phyloP scores from a whole-genome alignment of 352 stramenopile genomes.

The Blastocystis sp. region DNA sequence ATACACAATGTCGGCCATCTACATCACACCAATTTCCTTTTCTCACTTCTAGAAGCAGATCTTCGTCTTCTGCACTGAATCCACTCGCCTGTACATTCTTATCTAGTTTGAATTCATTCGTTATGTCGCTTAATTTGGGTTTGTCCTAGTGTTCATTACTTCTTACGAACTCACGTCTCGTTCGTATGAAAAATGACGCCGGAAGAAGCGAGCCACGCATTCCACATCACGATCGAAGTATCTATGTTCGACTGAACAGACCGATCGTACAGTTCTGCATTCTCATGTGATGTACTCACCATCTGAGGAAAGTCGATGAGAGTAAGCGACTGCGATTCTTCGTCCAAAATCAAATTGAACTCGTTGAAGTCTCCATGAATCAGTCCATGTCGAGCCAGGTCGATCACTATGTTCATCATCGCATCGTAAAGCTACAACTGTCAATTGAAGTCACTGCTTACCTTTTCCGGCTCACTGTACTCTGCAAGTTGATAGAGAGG shows the following conservation, averaged over 20 bases:
- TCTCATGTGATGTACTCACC: conserved; percentile 94
- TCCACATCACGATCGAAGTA: conserved; percentile 89
- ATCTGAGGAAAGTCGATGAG: conserved; percentile 99
- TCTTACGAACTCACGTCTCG: neutral
- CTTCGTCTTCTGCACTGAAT: conserved; percentile 75
- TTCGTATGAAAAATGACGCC: conserved; percentile 72
- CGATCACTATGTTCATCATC: conserved; percentile 87
- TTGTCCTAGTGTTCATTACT: conserved; percentile 38
- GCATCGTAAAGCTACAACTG: conserved; percentile 74
- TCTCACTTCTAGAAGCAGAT: conserved; percentile 70
- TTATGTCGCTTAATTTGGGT: conserved; percentile 63
- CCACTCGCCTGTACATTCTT: conserved; percentile 73
- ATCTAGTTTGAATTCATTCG: conserved; percentile 43
- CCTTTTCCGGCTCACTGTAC: conserved; percentile 70
- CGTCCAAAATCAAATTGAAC: conserved; percentile 96
- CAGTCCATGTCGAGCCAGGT: conserved; percentile 90
- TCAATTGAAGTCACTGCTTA: conserved; percentile 63
- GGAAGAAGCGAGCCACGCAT: conserved; percentile 90
- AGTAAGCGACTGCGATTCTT: conserved; percentile 80
- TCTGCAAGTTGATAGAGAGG: conserved; percentile 85
- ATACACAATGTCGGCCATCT: conserved; percentile 63
- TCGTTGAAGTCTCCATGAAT: conserved; percentile 99
- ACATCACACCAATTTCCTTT: conserved; percentile 15
- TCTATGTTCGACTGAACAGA: conserved; percentile 65
- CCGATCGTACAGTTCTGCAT: conserved; percentile 85